Evolutionary conservation across 164 flowering plant species (phyloP).

Genomic region (Sedum album): DNA sequence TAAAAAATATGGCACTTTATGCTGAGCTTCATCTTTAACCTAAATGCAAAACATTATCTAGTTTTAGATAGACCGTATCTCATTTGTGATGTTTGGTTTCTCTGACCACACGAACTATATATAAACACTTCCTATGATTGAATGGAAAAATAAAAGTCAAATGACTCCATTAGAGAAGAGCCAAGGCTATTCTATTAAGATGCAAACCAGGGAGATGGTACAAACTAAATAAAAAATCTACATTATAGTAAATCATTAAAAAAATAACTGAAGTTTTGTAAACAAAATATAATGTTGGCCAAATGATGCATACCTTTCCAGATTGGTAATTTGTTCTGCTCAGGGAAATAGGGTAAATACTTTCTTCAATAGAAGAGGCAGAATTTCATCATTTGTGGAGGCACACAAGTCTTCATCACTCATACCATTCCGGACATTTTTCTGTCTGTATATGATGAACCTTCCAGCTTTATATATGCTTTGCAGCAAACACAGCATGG

Average conservation of each 20-base stretch:
- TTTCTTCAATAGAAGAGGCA: slow-evolving; percentile 36
- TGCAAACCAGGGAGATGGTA: neutral
- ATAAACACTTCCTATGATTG: neutral
- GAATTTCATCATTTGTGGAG: slow-evolving; percentile 21
- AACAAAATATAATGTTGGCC: neutral
- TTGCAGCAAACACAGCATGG: slow-evolving; percentile 56
- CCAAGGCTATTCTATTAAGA: too few relatives aligned
- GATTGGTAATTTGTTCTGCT: slow-evolving; percentile 27
- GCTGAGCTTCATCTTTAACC: neutral
- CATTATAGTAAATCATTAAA: neutral
- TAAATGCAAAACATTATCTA: neutral
- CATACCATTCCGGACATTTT: slow-evolving; percentile 13
- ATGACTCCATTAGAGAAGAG: too few relatives aligned
- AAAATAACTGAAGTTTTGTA: neutral
- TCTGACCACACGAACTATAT: neutral
- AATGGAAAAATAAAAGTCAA: too few relatives aligned
- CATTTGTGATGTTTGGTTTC: neutral
- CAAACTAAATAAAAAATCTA: neutral
- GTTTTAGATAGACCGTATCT: neutral
- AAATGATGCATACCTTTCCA: slow-evolving; percentile 39
- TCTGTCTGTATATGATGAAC: slow-evolving; percentile 23
- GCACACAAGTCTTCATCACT: slow-evolving; percentile 17
- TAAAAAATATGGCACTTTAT: neutral
- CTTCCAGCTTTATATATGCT: slow-evolving; percentile 50
- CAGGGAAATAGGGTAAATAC: slow-evolving; percentile 53